phyloP scores from a whole-genome alignment of 768 basidiomycete genomes.

The Lactarius trivialis region DNA sequence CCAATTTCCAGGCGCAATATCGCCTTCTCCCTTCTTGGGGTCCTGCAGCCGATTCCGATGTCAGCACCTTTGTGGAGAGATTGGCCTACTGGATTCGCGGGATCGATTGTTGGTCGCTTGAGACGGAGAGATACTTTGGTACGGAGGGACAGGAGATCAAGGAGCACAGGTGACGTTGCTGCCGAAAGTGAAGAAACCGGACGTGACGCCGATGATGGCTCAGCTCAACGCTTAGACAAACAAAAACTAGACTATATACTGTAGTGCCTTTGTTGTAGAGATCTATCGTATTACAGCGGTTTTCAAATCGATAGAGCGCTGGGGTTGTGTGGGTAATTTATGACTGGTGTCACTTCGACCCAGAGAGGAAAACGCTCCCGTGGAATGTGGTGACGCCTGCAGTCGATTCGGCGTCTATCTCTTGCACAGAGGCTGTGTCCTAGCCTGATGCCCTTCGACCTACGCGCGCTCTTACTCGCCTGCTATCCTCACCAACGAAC shows the following conservation, averaged over 20 bases:
- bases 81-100: constrained; percentile 68
- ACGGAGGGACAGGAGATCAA: constrained; percentile 48
- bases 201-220: neutral
- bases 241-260: neutral
- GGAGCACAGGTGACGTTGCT: constrained; percentile 27
- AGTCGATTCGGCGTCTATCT: too few relatives aligned
- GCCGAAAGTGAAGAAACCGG: neutral
- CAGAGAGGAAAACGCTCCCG: too few relatives aligned
- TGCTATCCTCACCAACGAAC: neutral
- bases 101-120: constrained; percentile 68
- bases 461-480: too few relatives aligned
- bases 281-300: neutral
- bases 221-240: neutral
- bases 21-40: constrained; percentile 55
- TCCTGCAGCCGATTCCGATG: constrained; percentile 50
- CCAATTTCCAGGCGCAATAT: constrained; percentile 34
- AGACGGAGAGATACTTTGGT: constrained; percentile 64
- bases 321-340: too few relatives aligned
- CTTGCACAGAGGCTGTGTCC: neutral
- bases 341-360: too few relatives aligned
- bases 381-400: too few relatives aligned
- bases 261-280: neutral
- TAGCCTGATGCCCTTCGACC: neutral
- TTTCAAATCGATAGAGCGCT: too few relatives aligned
- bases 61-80: constrained; percentile 52